Evolutionary conservation across 371 early-diverging fungal genomes (phyloP), one percentile per base, ranked within the genome.

Genomic region (Chytridium lagenaria): DNA sequence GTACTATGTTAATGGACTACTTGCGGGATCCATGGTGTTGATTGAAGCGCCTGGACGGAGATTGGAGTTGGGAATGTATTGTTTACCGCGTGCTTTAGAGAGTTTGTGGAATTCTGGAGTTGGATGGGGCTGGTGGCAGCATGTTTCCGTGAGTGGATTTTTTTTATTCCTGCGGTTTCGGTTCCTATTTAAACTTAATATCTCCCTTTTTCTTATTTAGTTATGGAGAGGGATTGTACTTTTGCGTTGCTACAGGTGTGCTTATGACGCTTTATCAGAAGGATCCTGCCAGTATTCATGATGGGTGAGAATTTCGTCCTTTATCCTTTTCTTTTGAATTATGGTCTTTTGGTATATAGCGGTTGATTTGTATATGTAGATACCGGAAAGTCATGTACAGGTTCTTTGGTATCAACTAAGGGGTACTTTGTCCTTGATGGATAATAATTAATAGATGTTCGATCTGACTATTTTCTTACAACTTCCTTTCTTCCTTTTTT

Each of bases 231-330:
- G 73, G 77, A 1, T 19, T 86, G 1, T 80, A 92, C 61, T 92
- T 94, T 70, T 89, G 90, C 78, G 77, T 84, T 0, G 86, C 93
- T 0, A 92, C 92, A 87, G 94, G 92, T 33, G 84, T 89, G 0
- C 78, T 95, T 67, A 93, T 95, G 93, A 86, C 89, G 19, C 77
- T 95, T 30, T 95, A 93, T 78, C 94, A 95, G 79, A 89, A 86
- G 66, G 92, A 92, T 52, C 90, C 90, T 23, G 87, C 85, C 33
- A 87, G 88, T 30, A 91, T 94, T 66, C 86, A 83, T 71, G 83
- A 89, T 31, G 90, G 90, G 57, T 80, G 50, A 52, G 71, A n/a
- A n/a, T n/a, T n/a, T n/a, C n/a, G n/a, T n/a, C n/a, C n/a, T n/a
- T n/a, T n/a, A n/a, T n/a, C n/a, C n/a, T n/a, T n/a, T n/a, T n/a